Conservation (phyloP, 2,329 filamentous ascomycete genomes). For the Fusarium bactridioides region DNA sequence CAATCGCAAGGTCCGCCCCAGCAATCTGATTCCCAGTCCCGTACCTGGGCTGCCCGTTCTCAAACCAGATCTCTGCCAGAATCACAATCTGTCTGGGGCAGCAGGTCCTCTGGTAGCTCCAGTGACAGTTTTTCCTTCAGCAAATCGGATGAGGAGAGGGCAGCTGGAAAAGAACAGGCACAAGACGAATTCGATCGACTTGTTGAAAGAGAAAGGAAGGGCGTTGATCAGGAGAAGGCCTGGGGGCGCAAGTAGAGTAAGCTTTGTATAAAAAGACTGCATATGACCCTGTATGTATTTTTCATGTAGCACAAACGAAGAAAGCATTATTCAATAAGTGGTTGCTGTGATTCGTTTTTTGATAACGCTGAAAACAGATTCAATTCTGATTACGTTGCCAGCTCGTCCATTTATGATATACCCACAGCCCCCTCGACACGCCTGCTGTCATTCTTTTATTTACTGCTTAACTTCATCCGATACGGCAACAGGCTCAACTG, state of each 20-base stretch:
- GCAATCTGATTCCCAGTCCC: conserved; percentile 28
- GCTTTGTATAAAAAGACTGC: background rate
- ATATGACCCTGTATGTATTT: conserved; percentile 1
- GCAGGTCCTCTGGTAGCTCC: conserved; percentile 39
- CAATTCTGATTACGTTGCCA: conserved; percentile 13
- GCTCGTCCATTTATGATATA: conserved; percentile 9
- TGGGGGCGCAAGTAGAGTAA: conserved; percentile 33
- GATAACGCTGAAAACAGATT: background rate
- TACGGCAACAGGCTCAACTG: conserved; percentile 48
- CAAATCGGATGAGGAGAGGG: conserved; percentile 48
- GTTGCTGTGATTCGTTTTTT: background rate
- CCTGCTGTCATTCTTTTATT: conserved; percentile 3
- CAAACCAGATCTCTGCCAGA: conserved; percentile 18
- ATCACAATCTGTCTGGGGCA: conserved; percentile 37
- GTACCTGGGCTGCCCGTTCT: conserved; percentile 20
- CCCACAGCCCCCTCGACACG: background rate
- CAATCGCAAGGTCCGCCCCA: conserved; percentile 32
- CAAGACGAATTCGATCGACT: conserved; percentile 61
- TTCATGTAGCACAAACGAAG: conserved; percentile 1
- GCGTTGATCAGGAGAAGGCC: conserved; percentile 40
- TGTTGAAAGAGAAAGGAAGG: conserved; percentile 54
- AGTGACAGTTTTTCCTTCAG: conserved; percentile 48
- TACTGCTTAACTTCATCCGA: conserved; percentile 47
- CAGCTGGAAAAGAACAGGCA: conserved; percentile 53
- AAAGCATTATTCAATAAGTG: background rate